phyloP scores from a whole-genome alignment of 495 filamentous ascomycete genomes.

The Neurospora cerealis region DNA sequence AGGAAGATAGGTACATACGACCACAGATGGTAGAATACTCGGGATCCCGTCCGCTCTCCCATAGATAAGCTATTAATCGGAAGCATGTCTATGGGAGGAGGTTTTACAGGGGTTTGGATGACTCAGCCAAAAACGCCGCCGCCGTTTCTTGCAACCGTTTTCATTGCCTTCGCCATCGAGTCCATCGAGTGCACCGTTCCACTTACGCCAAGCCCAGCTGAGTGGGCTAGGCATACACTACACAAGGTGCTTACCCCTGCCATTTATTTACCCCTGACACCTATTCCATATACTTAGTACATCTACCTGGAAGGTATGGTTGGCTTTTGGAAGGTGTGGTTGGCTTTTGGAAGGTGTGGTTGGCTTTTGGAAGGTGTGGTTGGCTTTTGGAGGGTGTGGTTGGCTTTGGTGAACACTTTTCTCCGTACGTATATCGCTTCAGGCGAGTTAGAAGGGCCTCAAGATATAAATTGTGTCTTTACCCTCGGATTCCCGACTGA shows the following conservation, averaged over 20 bases:
- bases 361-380: too few species aligned
- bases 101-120: too few species aligned
- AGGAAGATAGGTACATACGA: not conserved
- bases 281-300: not conserved
- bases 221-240: not conserved
- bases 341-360: too few species aligned
- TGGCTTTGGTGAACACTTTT: not conserved
- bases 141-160: too few species aligned
- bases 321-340: too few species aligned
- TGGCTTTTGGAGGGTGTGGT: too few species aligned
- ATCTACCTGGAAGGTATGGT: too few species aligned
- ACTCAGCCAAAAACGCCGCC: too few species aligned
- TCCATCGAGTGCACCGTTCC: not conserved
- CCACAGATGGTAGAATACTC: conserved; percentile 8
- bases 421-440: not conserved
- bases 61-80: conserved; percentile 19
- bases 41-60: conserved; percentile 39
- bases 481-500: not conserved
- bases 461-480: not conserved
- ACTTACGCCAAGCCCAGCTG: not conserved
- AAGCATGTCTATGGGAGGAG: not conserved
- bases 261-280: not conserved
- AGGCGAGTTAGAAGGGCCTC: not conserved
- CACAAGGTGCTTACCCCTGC: too few species aligned
- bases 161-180: not conserved